phyloP scores from a whole-genome alignment of 768 basidiomycete species.

The Baorangia bicolor region DNA sequence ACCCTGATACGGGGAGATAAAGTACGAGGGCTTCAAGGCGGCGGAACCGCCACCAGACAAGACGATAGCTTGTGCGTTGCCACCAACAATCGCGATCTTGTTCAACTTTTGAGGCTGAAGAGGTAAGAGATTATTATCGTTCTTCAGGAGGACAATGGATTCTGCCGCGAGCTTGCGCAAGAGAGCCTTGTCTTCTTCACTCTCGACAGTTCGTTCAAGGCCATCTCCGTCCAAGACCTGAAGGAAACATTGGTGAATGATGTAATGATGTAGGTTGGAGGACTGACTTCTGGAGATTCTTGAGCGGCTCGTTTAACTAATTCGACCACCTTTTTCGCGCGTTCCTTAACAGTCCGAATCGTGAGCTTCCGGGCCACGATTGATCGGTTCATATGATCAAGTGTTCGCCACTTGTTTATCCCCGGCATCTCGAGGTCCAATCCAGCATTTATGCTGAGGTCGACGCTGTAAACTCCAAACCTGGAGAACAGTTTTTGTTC shows the following conservation, averaged over 20 bases:
- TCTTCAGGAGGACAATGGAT: constrained; percentile 76
- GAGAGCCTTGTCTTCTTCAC: constrained; percentile 56
- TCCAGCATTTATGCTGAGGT: constrained; percentile 67
- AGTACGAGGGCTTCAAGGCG: constrained; percentile 69
- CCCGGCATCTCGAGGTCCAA: constrained; percentile 83
- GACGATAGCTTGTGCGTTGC: constrained; percentile 59
- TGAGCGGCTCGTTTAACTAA: constrained; percentile 68
- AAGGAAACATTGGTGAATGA: neutral
- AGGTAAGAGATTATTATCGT: constrained; percentile 45
- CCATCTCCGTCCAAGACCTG: constrained; percentile 74
- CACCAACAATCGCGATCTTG: constrained; percentile 74
- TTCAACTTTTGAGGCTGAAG: constrained; percentile 45
- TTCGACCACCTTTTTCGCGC: constrained; percentile 64
- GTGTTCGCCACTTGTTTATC: constrained; percentile 68
- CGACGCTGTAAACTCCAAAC: constrained; percentile 72
- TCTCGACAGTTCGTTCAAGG: constrained; percentile 60
- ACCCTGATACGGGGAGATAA: constrained; percentile 74
- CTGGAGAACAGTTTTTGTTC: constrained; percentile 31
- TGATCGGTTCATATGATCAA: constrained; percentile 63
- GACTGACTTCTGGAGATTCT: constrained; percentile 59
- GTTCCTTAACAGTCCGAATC: constrained; percentile 60
- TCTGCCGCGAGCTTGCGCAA: constrained; percentile 68
- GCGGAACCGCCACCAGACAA: constrained; percentile 80
- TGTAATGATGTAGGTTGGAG: neutral
- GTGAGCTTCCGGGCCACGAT: constrained; percentile 64